Evolutionary conservation across 139 green algal species (phyloP), one percentile per base, ranked within the genome.

Genomic region (Zygnema circumcarinatum): DNA sequence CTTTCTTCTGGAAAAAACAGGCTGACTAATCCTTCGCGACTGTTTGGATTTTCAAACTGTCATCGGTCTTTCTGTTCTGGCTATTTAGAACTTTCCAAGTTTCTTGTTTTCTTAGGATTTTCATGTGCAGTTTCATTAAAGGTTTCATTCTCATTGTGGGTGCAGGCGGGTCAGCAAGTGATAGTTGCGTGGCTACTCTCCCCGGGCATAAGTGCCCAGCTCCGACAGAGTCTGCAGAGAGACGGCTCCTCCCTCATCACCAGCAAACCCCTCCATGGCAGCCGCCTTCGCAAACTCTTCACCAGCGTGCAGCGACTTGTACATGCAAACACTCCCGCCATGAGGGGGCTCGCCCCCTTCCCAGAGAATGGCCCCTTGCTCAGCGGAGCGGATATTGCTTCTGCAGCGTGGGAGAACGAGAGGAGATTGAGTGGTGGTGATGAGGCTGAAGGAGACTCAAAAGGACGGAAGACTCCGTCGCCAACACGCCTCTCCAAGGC

Each of bases 101-200:
- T n/a, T n/a, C n/a, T n/a, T n/a, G n/a, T n/a, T n/a, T n/a, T n/a
- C n/a, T n/a, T n/a, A n/a, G n/a, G n/a, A n/a, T n/a, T n/a, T n/a
- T n/a, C n/a, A n/a, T n/a, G n/a, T n/a, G n/a, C n/a, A n/a, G n/a
- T n/a, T n/a, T n/a, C n/a, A n/a, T n/a, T n/a, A n/a, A n/a, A n/a
- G n/a, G n/a, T n/a, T n/a, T n/a, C n/a, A n/a, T n/a, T n/a, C n/a
- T n/a, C n/a, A n/a, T 39, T 41, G 69, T 78, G 47, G 21, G 76
- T 76, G 76, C 40, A 84, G 76, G 39, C 39, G 40, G 41, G 41
- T 1, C 76, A 84, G 76, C 41, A 67, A 22, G 47, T 84, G 76
- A 25, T 84, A 22, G 36, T 84, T 33, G 76, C 67, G 76, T 84
- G 76, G 76, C 76, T 84, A 36, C 0, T 84, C 32, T 36, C 76